Conservation (phyloP, 2,329 filamentous ascomycete genomes). For the Nigrospora osmanthi region DNA sequence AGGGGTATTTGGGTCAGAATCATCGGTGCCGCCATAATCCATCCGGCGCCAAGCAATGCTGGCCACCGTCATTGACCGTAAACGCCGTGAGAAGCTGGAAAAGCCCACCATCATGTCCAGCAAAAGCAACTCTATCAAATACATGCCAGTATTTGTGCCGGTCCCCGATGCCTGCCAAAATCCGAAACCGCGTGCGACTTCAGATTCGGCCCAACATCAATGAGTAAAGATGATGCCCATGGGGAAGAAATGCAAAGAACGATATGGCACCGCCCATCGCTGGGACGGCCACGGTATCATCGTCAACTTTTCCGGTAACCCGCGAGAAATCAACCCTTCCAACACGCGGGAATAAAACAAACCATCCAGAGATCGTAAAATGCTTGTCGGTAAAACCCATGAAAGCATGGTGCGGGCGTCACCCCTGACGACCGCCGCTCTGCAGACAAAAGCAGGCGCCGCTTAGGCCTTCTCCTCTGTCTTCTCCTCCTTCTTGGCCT, state of each 20-base stretch:
- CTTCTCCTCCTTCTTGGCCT: constrained; percentile 44
- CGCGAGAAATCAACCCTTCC: constrained; percentile 13
- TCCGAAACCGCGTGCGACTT: constrained; percentile 6
- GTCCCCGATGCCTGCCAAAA: constrained; percentile 12
- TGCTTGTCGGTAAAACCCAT: constrained; percentile 4
- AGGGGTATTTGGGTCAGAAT: constrained; percentile 24
- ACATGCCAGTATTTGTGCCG: constrained; percentile 18
- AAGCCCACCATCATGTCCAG: constrained; percentile 16
- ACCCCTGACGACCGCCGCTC: background rate
- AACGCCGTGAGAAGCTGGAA: constrained; percentile 23
- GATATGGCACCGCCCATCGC: constrained; percentile 16
- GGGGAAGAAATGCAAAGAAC: constrained; percentile 21
- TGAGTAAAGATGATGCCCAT: constrained; percentile 8
- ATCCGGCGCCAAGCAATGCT: constrained; percentile 20
- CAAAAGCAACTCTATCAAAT: constrained; percentile 24
- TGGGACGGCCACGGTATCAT: constrained; percentile 14
- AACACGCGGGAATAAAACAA: constrained; percentile 5
- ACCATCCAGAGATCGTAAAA: constrained; percentile 7
- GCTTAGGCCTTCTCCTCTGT: constrained; percentile 44
- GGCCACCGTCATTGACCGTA: constrained; percentile 22
- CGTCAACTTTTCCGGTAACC: constrained; percentile 23
- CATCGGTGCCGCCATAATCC: constrained; percentile 25
- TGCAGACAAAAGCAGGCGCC: constrained; percentile 2
- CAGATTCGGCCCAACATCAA: constrained; percentile 12
- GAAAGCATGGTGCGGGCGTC: background rate